Evolutionary conservation across 2,329 filamentous ascomycete genomes (phyloP), one percentile per base, ranked within the genome.

Genomic region (Periconia sp.): DNA sequence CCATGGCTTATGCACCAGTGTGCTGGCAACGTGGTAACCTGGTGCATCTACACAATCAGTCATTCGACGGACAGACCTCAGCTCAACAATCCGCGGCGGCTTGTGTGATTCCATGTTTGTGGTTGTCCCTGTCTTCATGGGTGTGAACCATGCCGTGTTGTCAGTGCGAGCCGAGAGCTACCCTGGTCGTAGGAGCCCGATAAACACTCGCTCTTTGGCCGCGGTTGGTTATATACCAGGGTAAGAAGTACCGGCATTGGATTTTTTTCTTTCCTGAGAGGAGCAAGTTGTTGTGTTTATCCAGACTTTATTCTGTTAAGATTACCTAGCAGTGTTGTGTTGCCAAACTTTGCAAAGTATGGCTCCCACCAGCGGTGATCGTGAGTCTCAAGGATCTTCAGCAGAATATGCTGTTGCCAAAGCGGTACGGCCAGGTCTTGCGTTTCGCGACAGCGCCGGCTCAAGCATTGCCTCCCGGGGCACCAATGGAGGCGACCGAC

Each of bases 391-490:
- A 45, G 44, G 53, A 48, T 56, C 55, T 31, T 52, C 54, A 5
- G 43, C 47, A 46, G 61, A 60, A 10, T 49, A 51, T 35, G 52
- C 31, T n/a, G 43, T 57, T 35, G 56, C 46, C 37, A 58, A 57
- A 51, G 40, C 54, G 6, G 46, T 59, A 48, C 59, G 54, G 18
- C 59, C 61, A 40, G 47, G 43, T 17, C 43, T 57, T n/a, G 27
- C 49, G 41, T 54, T 57, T 31, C 48, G 52, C 47, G 61, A 60
- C 46, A 61, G 57, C 43, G 44, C 58, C 40, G 57, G 54, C 40
- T 66, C 62, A 13, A 65, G 61, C 27, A 62, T 66, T 48, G 41
- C 50, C 11, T 65, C 61, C 1, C 58, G 49, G 30, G 57, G 55
- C 6, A 63, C 61, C 42, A 61, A 58, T 52, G 56, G 56, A 17